Conservation (phyloP, 371 early-diverging fungal genomes). For the Mycotypha africana region DNA sequence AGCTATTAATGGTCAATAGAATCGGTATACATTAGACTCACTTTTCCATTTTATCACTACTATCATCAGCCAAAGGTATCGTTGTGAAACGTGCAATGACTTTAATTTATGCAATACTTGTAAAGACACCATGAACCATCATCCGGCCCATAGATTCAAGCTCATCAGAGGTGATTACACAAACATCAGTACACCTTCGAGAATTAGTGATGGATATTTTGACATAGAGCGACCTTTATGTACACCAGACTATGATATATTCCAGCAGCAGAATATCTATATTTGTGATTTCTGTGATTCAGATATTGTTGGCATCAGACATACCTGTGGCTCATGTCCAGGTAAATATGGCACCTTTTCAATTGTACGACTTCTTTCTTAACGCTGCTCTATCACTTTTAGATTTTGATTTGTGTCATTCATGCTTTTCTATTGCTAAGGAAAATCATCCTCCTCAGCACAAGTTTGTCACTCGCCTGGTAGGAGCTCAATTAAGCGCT, state of each 20-base stretch:
- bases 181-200: no score
- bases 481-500: conserved; percentile 8
- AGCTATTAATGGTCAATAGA: no score
- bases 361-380: no score
- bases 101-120: conserved; percentile 50
- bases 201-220: no score
- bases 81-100: conserved; percentile 41
- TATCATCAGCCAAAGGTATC: conserved; percentile 20
- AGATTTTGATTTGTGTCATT: conserved; percentile 50
- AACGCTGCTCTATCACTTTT: no score
- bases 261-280: no score
- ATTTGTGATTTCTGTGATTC: conserved; percentile 45
- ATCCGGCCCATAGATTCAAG: conserved; percentile 23
- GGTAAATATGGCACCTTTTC: conserved; percentile 6
- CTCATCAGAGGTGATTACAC: conserved; percentile 13
- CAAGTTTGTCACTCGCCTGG: conserved; percentile 30
- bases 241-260: no score
- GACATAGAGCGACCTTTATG: no score
- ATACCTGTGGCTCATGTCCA: conserved; percentile 40
- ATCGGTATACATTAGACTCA: no score
- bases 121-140: conserved; percentile 17
- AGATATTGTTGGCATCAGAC: conserved; percentile 37
- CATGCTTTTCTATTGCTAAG: conserved; percentile 32
- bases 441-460: conserved; percentile 33
- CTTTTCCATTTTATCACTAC: not conserved